phyloP scores from a whole-genome alignment of 1,139 yeast genomes.

The Blastobotrys aristatus region DNA sequence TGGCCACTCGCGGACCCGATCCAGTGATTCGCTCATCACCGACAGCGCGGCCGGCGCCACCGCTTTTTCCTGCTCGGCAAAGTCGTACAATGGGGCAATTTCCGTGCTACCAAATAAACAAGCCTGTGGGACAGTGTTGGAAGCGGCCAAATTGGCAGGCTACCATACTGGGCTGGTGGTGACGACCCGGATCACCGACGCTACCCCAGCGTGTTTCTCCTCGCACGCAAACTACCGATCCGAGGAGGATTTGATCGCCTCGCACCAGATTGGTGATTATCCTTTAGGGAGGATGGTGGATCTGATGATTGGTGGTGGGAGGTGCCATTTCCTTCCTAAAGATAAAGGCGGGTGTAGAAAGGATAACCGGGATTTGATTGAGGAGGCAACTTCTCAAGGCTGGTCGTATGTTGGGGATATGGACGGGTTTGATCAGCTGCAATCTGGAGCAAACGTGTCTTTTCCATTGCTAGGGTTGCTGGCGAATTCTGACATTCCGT shows the following conservation, averaged over 20 bases:
- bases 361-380: slow-evolving; percentile 59
- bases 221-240: slow-evolving; percentile 67
- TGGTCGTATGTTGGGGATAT: slow-evolving; percentile 65
- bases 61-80: slow-evolving; percentile 74
- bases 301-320: slow-evolving; percentile 83
- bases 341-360: slow-evolving; percentile 64
- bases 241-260: slow-evolving; percentile 80
- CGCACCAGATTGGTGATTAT: slow-evolving; percentile 74
- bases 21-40: slow-evolving; percentile 65
- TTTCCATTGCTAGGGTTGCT: slow-evolving; percentile 70
- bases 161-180: slow-evolving; percentile 81
- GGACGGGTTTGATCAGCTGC: slow-evolving; percentile 48
- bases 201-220: slow-evolving; percentile 86
- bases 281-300: slow-evolving; percentile 76
- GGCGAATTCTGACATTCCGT: slow-evolving; percentile 72
- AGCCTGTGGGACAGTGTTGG: slow-evolving; percentile 80
- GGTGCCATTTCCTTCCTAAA: slow-evolving; percentile 58
- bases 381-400: slow-evolving; percentile 52
- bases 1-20: slow-evolving; percentile 75
- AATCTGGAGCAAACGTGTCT: slow-evolving; percentile 53
- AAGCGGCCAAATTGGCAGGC: slow-evolving; percentile 74
- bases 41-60: slow-evolving; percentile 96
- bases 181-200: slow-evolving; percentile 77
- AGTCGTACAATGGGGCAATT: slow-evolving; percentile 80
- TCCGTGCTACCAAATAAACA: slow-evolving; percentile 56